phyloP scores from a whole-genome alignment of 768 basidiomycete species.

The Glaciozyma antarctica region DNA sequence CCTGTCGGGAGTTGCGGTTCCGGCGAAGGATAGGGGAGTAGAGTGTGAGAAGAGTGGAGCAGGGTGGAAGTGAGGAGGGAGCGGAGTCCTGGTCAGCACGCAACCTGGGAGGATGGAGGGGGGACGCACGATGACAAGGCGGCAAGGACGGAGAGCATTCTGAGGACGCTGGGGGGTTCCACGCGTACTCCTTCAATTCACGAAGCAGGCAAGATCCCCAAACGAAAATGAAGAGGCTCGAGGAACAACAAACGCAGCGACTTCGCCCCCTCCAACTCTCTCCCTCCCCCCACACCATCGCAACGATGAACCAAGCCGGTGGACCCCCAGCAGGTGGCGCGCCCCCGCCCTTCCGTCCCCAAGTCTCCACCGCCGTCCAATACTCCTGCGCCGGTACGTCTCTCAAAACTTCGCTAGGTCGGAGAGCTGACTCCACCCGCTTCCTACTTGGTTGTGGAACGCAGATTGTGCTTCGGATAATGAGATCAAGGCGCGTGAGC shows the following conservation, averaged over 20 bases:
- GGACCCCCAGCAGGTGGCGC: conserved; percentile 42
- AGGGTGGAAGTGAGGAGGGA: too few species aligned
- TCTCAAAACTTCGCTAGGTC: neutral
- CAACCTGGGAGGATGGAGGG: too few species aligned
- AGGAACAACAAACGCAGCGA: neutral
- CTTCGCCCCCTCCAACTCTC: neutral
- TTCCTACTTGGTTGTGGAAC: neutral
- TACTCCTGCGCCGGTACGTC: conserved; percentile 71
- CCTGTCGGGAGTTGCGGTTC: neutral
- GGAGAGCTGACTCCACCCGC: neutral
- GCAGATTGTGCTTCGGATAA: conserved; percentile 86
- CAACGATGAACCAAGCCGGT: conserved; percentile 33
- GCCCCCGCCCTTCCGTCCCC: conserved; percentile 33
- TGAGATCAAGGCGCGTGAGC: conserved; percentile 79
- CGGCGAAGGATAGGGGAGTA: neutral
- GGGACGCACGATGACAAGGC: too few species aligned
- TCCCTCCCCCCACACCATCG: neutral
- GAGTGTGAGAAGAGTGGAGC: neutral
- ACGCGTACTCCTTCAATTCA: neutral
- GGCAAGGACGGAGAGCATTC: too few species aligned
- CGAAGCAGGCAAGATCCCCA: neutral
- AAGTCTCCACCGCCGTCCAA: conserved; percentile 52
- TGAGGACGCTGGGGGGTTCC: too few species aligned
- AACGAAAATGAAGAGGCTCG: too few species aligned
- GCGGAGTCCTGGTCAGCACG: too few species aligned